Evolutionary conservation across 2,329 filamentous ascomycete species (phyloP).

Genomic region (Phialophora tarda): DNA sequence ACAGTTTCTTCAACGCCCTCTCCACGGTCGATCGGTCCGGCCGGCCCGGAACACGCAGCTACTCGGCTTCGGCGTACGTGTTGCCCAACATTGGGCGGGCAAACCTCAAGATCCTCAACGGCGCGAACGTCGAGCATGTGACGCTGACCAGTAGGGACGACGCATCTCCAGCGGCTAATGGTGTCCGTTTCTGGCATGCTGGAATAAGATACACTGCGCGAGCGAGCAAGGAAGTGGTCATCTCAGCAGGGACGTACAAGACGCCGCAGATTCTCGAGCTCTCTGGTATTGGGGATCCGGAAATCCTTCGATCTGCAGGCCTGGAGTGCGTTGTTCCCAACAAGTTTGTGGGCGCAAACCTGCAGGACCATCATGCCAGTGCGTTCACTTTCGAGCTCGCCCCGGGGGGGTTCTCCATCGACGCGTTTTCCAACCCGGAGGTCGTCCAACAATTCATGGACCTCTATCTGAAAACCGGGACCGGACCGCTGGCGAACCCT

Average conservation of each 20-base stretch:
- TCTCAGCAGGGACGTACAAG: constrained; percentile 63
- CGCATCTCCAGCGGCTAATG: constrained; percentile 49
- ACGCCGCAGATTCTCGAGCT: constrained; percentile 69
- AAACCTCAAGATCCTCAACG: constrained; percentile 55
- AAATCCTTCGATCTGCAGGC: constrained; percentile 58
- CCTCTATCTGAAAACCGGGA: constrained; percentile 13
- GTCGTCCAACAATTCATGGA: constrained; percentile 20
- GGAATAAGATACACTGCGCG: constrained; percentile 42
- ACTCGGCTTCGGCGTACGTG: constrained; percentile 48
- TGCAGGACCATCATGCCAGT: constrained; percentile 59
- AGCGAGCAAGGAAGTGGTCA: constrained; percentile 54
- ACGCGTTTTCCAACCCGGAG: constrained; percentile 17
- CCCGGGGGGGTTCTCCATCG: constrained; percentile 19
- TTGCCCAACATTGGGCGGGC: constrained; percentile 43
- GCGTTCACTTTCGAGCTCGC: constrained; percentile 21
- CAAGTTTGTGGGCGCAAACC: constrained; percentile 67
- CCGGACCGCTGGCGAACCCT: constrained; percentile 17
- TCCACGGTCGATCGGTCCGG: constrained; percentile 28
- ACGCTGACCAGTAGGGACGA: constrained; percentile 44
- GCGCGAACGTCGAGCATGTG: constrained; percentile 55
- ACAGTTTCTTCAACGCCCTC: constrained; percentile 20
- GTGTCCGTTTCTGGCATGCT: constrained; percentile 47
- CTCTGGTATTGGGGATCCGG: constrained; percentile 64
- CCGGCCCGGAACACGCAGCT: constrained; percentile 43
- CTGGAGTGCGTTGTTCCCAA: constrained; percentile 62